phyloP scores from a whole-genome alignment of 257 asterid species.

The Verbena officinalis region DNA sequence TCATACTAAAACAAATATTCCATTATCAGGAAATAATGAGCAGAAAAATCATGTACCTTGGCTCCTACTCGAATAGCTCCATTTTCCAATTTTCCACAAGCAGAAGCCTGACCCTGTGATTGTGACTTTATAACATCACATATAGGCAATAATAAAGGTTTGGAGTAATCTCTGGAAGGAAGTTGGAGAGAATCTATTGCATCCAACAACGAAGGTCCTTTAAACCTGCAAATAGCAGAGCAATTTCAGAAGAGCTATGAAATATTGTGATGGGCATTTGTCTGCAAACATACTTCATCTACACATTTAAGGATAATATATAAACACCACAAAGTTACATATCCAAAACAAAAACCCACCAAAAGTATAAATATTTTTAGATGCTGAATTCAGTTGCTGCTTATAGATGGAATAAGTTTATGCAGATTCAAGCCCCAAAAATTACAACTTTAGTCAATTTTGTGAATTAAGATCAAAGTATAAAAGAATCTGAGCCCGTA shows the following conservation, averaged over 20 bases:
- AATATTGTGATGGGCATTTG: constrained; percentile 8
- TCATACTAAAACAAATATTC: constrained; percentile 13
- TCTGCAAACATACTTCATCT: background rate
- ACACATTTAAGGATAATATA: background rate
- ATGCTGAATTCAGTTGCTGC: too few species aligned
- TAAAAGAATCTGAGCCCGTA: constrained; percentile 1
- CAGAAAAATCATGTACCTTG: constrained; percentile 53
- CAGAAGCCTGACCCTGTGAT: constrained; percentile 78
- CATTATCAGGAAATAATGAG: constrained; percentile 8
- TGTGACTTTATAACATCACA: constrained; percentile 83
- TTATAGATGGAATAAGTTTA: too few species aligned
- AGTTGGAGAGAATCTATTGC: constrained; percentile 89
- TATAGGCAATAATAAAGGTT: constrained; percentile 78
- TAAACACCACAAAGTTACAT: background rate
- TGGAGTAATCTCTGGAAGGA: constrained; percentile 79
- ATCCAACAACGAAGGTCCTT: constrained; percentile 79
- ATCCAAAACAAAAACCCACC: constrained; percentile 10
- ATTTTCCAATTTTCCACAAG: constrained; percentile 83
- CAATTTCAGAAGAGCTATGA: constrained; percentile 18
- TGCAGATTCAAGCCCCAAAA: constrained; percentile 20
- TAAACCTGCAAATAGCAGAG: constrained; percentile 60
- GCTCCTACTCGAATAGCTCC: constrained; percentile 84
- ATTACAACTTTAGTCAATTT: constrained; percentile 5
- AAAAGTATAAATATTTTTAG: background rate
- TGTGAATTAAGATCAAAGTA: constrained; percentile 20